Evolutionary conservation across 2,329 filamentous ascomycete species (phyloP), one percentile per base, ranked within the genome.

Genomic region (Tolypocladium guangdongense): DNA sequence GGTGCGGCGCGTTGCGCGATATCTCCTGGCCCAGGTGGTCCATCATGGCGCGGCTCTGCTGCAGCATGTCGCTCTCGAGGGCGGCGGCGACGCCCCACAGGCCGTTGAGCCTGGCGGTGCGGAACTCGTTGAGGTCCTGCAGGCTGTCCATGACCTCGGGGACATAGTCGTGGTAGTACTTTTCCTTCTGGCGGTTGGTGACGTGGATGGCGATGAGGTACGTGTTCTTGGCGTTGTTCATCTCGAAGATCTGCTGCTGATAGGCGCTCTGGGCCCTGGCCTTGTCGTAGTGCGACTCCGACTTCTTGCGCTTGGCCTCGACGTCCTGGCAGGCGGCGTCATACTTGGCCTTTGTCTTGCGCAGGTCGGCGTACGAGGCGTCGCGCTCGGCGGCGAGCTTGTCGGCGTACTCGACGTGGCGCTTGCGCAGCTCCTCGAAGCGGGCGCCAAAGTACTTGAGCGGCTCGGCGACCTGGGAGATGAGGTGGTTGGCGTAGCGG

Each of bases 141-240:
- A 99, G 73, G 61, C 91, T 91, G 71, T 97, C 89, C 66, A 99
- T 79, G 55, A 97, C 74, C 66, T 97, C 93, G 10, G 93, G 93
- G 22, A 99, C 80, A 68, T 97, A 97, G 69, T 96, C 90, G 67
- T 97, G 87, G 66, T 96, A 99, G 74, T 97, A 97, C 66, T 86
- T 89, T 67, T 96, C 90, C 74, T 97, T 99, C 65, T 96, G 86
- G 74, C 93, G 95, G 72, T 99, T 99, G 36, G 91, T 95, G 55
- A 97, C 89, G 66, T 95, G 95, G 73, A 99, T 96, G 56, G 84
- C 81, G 64, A 99, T 96, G 56, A 99, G 75, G 66, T 99, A 99
- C n/a, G 88, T 90, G 68, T 99, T 99, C 77, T 99, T 99, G 68
- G 87, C 81, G 67, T 99, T 99, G 71, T 93, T 88, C 93, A 97